Base-by-base conservation (phyloP, 768 basidiomycete genomes). In the Mycena venus region DNA sequence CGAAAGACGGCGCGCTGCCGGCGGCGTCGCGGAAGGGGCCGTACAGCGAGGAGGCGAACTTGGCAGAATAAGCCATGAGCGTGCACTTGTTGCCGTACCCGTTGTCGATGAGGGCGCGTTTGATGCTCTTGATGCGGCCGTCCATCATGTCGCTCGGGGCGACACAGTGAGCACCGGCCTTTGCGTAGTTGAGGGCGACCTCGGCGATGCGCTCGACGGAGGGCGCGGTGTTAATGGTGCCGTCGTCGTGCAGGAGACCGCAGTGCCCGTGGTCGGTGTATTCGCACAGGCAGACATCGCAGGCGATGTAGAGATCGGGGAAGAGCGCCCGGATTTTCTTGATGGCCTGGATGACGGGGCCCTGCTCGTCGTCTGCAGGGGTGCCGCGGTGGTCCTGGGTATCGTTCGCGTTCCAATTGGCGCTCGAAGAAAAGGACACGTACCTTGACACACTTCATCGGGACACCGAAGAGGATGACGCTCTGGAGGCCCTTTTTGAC, bases 101-200 rank as follows among this genome's bases (percentile, higher is more conserved):
- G 51, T 89, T 89, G 72, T 95, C 93, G 72, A 99, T 95, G 68
- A 99, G 86, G 4, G 88, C 90, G 42, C 91, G 88, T 83, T 99
- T 99, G 84, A 99, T 99, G 17, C 92, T 91, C 75, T 90, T 91
- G 75, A 99, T 92, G 23, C 98, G 89, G 0, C 98, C 98, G 81
- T 99, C 98, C 97, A 99, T 99, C 98, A 99, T 99, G 83, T 99
- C 98, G 80, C 97, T 98, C 9, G 98, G 98, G 2, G 98, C 98
- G 70, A 99, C 97, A 79, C 96, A 96, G 83, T 99, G 96, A 1
- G 96, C 98, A n/a, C 98, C 98, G 0, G 98, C 98, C 66, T 88
- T 87, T 0, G 97, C 98, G 77, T 99, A 99, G 79, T 90, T 92
- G 56, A 99, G 87, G 0, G 98, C 96, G 29, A 99, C 97, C 79